Conservation (phyloP, 169 alveolate genomes). For the Babesia gibsoni region DNA sequence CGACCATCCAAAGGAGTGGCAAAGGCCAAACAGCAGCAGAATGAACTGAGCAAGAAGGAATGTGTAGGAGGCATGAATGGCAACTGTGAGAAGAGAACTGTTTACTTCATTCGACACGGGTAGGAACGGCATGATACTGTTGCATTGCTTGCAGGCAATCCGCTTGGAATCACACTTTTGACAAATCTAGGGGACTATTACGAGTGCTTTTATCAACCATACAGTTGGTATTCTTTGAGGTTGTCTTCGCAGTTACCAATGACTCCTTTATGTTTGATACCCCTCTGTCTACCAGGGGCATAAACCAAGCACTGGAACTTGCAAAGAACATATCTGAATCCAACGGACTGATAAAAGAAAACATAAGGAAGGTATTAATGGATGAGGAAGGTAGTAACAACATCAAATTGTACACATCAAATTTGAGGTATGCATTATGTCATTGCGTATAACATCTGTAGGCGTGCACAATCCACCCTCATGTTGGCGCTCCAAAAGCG, state of each 20-base stretch:
- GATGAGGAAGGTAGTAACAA: not conserved
- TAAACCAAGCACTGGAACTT: conserved; percentile 49
- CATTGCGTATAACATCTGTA: not conserved
- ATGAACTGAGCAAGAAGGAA: not conserved
- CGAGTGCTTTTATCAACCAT: not conserved
- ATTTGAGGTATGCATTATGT: conserved; percentile 30
- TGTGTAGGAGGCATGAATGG: not conserved
- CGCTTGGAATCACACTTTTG: conserved; percentile 38
- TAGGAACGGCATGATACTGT: not conserved
- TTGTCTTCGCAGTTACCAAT: conserved; percentile 22
- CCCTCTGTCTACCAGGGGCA: conserved; percentile 53
- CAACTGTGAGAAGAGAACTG: conserved; percentile 20
- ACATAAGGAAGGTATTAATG: not conserved
- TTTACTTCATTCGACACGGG: conserved; percentile 62
- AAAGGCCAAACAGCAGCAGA: not conserved
- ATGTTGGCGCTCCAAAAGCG: conserved; percentile 51
- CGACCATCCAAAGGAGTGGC: conserved; percentile 1
- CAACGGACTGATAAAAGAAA: no score
- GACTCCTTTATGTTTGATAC: conserved; percentile 55
- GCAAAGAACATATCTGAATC: conserved; percentile 29
- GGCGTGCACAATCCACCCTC: conserved; percentile 63
- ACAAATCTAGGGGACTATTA: not conserved
- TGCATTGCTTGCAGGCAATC: conserved; percentile 35
- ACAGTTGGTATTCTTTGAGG: conserved; percentile 5
- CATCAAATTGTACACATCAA: conserved; percentile 34